These are phyloP conservation scores for Cladosporium sp. DNA, from an alignment of 2,329 filamentous ascomycete species.

Conservation along the genomic window DNA sequence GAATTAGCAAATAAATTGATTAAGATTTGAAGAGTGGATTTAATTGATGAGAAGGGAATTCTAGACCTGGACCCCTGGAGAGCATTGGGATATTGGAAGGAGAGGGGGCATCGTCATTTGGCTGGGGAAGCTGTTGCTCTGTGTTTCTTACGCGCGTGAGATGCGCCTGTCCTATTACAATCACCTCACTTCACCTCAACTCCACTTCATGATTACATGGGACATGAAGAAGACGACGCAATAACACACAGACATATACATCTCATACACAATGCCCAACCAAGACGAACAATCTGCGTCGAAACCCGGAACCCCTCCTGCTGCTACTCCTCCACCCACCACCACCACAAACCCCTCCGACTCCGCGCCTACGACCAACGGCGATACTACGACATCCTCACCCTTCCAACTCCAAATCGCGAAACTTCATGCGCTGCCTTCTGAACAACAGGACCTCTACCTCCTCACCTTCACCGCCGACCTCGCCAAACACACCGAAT, in stretches of 20 bases:
- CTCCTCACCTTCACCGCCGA: slow-evolving; percentile 83
- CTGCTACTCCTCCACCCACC: neutral
- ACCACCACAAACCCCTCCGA: neutral
- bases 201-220: neutral
- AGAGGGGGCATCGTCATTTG: no score
- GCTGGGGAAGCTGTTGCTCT: no score
- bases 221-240: slow-evolving; percentile 7
- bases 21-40: no score
- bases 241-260: slow-evolving; percentile 1
- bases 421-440: slow-evolving; percentile 82
- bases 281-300: neutral
- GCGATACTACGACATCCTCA: neutral
- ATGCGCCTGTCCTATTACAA: no score
- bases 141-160: no score
- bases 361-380: neutral
- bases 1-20: no score
- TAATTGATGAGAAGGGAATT: no score
- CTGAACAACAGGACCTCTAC: slow-evolving; percentile 94
- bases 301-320: neutral
- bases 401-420: slow-evolving; percentile 67
- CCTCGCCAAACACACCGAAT: slow-evolving; percentile 72
- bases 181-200: neutral
- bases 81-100: no score
- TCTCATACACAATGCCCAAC: slow-evolving; percentile 5
- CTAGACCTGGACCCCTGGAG: no score